Evolutionary conservation across 306 rosid genomes (phyloP).

Genomic region (Vachellia collinsii): DNA sequence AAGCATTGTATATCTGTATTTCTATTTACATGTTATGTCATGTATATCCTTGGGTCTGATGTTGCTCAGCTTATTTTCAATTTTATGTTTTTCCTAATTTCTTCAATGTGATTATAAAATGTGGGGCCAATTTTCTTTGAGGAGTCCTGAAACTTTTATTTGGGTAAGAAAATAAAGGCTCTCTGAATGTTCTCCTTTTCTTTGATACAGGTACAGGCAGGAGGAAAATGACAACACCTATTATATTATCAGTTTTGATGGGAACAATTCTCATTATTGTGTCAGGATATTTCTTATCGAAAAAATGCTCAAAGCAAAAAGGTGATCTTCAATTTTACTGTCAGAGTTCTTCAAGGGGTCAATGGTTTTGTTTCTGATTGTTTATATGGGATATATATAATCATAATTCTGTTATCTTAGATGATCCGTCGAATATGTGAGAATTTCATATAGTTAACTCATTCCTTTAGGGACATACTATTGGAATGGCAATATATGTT

Average conservation of each 20-base stretch:
- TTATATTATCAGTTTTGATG: background rate
- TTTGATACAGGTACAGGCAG: background rate
- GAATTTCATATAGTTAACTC: background rate
- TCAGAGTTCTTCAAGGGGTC: background rate
- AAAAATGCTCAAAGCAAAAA: background rate
- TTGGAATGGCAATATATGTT: background rate
- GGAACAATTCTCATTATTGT: background rate
- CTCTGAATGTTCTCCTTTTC: background rate
- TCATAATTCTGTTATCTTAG: background rate
- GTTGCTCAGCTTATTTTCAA: background rate
- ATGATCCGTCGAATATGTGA: background rate
- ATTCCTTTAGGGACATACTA: background rate
- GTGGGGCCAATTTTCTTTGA: background rate
- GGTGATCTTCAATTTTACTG: background rate
- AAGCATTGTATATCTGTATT: background rate
- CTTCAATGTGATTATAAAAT: background rate
- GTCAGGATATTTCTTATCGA: background rate
- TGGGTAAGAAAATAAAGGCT: background rate
- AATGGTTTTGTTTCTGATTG: background rate
- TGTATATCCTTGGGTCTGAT: background rate
- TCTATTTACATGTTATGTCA: background rate
- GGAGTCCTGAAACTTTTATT: background rate
- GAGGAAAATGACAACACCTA: background rate
- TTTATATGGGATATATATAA: background rate
- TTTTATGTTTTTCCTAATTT: too few species aligned